Evolutionary conservation across 1,139 yeast species (phyloP).

Genomic region (Geotrichum restrictum): DNA sequence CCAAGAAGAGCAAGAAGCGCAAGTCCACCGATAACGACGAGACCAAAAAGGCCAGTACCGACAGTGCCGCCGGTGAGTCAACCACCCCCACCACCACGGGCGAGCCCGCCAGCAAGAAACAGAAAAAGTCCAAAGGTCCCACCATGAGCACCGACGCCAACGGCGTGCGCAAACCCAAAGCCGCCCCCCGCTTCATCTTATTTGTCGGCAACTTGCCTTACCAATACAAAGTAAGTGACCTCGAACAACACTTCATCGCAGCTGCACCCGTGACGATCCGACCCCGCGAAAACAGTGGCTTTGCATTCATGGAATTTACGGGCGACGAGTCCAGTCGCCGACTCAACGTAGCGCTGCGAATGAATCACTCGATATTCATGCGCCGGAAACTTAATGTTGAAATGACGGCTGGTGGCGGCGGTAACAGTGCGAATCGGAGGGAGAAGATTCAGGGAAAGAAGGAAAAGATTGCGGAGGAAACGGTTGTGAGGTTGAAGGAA

Average conservation of each 20-base stretch:
- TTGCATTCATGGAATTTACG: constrained; percentile 84
- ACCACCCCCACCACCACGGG: too few relatives aligned
- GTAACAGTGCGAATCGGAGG: constrained; percentile 68
- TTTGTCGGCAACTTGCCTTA: constrained; percentile 93
- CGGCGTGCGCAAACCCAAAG: constrained; percentile 41
- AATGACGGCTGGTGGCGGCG: constrained; percentile 97
- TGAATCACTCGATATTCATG: constrained; percentile 70
- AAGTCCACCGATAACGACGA: constrained; percentile 19
- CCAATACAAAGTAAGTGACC: constrained; percentile 57
- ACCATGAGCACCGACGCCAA: neutral
- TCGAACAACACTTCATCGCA: constrained; percentile 69
- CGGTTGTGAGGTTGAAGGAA: constrained; percentile 40
- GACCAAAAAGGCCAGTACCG: constrained; percentile 19
- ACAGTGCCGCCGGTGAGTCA: constrained; percentile 3
- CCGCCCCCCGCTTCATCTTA: constrained; percentile 67
- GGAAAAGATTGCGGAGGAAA: constrained; percentile 65
- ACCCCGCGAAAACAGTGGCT: constrained; percentile 73
- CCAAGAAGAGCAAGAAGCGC: constrained; percentile 15
- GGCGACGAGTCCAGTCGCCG: constrained; percentile 57
- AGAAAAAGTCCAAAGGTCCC: constrained; percentile 12
- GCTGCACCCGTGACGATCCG: constrained; percentile 72
- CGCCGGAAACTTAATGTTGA: constrained; percentile 86
- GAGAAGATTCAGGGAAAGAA: constrained; percentile 76
- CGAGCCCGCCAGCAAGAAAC: constrained; percentile 5
- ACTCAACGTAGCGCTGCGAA: constrained; percentile 66